A percentile compares a stretch with the other conserved stretches of the same genome.
phyloP scores from a whole-genome alignment of 192 early-diverging fungal genomes.

The Backusella australiensis region DNA sequence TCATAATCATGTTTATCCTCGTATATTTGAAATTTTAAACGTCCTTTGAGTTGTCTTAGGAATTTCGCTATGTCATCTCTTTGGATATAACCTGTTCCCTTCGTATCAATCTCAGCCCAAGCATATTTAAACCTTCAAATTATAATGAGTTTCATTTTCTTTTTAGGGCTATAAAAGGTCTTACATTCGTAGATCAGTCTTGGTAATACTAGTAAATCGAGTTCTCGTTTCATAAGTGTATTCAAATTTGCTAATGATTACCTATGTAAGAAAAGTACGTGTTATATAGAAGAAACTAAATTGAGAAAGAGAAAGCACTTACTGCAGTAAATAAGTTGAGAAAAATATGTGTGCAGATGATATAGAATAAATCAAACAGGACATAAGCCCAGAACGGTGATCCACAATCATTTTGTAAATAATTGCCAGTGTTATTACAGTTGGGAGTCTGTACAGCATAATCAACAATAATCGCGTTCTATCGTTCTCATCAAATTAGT shows the following conservation, averaged over 20 bases:
- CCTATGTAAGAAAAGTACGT: constrained; percentile 3
- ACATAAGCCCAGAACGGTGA: constrained; percentile 48
- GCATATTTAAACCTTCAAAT: constrained; percentile 31
- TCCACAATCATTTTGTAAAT: constrained; percentile 53
- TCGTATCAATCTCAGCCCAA: constrained; percentile 35
- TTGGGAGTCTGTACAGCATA: constrained; percentile 44
- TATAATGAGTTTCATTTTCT: background rate
- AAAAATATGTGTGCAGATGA: constrained; percentile 61
- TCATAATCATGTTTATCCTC: constrained; percentile 4
- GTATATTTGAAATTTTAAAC: constrained; percentile 29
- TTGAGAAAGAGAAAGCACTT: background rate
- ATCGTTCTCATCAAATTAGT: background rate
- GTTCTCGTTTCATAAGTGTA: constrained; percentile 35
- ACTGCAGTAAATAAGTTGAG: constrained; percentile 59
- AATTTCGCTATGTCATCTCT: constrained; percentile 27
- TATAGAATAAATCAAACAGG: constrained; percentile 55
- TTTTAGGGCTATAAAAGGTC: background rate
- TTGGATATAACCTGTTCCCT: constrained; percentile 31
- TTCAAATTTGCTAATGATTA: constrained; percentile 37
- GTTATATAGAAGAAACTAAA: background rate
- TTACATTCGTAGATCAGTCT: constrained; percentile 33
- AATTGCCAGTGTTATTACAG: constrained; percentile 43
- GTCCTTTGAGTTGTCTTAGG: constrained; percentile 9
- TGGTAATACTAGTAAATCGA: constrained; percentile 32
- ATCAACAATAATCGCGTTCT: constrained; percentile 57